These are phyloP conservation scores for Taxillus chinensis DNA, from an alignment of 164 flowering plant species.

Conservation along the genomic window DNA sequence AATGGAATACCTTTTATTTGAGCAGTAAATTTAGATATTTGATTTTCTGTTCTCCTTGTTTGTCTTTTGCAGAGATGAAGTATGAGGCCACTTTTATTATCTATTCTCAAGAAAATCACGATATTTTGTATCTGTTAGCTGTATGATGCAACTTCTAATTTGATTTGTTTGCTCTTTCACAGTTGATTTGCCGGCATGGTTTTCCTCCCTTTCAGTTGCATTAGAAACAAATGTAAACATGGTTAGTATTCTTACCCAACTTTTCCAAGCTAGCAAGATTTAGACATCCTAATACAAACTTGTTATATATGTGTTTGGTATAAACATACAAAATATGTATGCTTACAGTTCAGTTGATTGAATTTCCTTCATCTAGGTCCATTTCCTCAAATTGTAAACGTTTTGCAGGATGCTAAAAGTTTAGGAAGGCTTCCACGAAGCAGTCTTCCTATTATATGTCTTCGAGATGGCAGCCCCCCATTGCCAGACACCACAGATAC, in stretches of 20 bases:
- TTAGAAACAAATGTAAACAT: conserved; percentile 54
- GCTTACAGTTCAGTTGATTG: background rate
- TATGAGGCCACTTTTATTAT: too few species aligned
- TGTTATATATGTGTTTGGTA: too few species aligned
- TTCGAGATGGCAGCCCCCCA: conserved; percentile 80
- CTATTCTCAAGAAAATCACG: too few species aligned
- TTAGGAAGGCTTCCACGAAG: conserved; percentile 23
- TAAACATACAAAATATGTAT: too few species aligned
- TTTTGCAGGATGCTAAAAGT: conserved; percentile 30
- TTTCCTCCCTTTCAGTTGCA: conserved; percentile 55
- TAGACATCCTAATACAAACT: background rate
- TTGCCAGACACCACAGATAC: conserved; percentile 53
- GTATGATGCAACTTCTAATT: conserved; percentile 3
- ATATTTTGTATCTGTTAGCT: too few species aligned
- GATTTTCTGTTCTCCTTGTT: too few species aligned
- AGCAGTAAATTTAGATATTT: too few species aligned
- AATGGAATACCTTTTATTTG: too few species aligned
- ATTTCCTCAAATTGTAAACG: conserved; percentile 6
- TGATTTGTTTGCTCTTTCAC: conserved; percentile 22
- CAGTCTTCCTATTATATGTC: conserved; percentile 52
- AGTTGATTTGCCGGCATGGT: conserved; percentile 89
- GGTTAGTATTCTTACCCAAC: conserved; percentile 45
- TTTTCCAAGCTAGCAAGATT: conserved; percentile 1
- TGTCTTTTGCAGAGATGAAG: too few species aligned
- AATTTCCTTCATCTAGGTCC: background rate